Base-by-base conservation (phyloP, 805 yeast genomes). In the Tetrapisispora nanseiensis region DNA sequence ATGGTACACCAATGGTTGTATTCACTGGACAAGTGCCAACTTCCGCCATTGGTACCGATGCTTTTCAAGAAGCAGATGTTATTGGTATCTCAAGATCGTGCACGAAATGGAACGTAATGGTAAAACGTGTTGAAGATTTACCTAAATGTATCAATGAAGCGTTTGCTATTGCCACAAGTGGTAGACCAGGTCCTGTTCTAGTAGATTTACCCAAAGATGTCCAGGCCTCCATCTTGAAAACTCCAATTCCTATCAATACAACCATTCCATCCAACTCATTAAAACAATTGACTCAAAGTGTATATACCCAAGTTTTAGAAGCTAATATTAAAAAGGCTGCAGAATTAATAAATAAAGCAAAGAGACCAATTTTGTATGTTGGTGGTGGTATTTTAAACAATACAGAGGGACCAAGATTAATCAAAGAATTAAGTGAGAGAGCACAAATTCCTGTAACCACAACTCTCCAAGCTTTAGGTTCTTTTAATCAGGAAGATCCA, bases 31-130 rank as follows among this genome's bases (percentile, higher is more conserved):
- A 92, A 74, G 98, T 92, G 29, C 85, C 95, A 44, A 92, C 98
- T 28, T 68, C 82, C 42, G 89, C 95, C 34, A 92, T 92, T 55
- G 98, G 98, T 58, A 90, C 97, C 12, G 98, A 92, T 64, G 95
- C 97, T 22, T 92, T 92, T 81, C 98, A 92, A 72, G 98, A 92
- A 70, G 98, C 98, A 39, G 98, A 92, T 61, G 94, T 90, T 41
- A 78, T 92, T 37, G 98, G 97, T 55, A 92, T 92, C 57, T 86
- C 97, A 4, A 78, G 98, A 62, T 80, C 95, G 7, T 92, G 98
- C 72, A 87, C 98, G 47, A 92, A 92, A 66, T 92, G 98, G 98
- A 92, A 94, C 61, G 97, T 89, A 31, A 92, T 92, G 98, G 97
- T 92, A 45, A 92, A 86, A 66, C 76, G 76, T 59, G 90, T 92